Evolutionary conservation across 345 rosid genomes (phyloP).

Genomic region (Eucalyptus erythrocorys): DNA sequence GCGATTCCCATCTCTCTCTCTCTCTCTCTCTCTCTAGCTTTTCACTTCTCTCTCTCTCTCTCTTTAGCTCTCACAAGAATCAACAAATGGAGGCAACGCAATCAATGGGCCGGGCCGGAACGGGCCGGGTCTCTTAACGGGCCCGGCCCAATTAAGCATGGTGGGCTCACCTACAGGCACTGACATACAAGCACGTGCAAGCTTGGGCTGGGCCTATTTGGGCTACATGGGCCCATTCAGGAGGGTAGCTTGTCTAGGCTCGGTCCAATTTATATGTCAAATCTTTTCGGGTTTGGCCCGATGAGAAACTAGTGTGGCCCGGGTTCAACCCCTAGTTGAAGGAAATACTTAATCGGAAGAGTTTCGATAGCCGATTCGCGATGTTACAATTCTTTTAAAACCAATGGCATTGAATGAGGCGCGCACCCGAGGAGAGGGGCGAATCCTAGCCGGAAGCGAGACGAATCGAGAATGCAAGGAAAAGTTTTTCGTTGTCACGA

Average conservation of each 20-base stretch:
- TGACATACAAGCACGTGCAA: not conserved
- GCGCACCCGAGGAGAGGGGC: too few relatives aligned
- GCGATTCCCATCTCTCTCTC: constrained; percentile 31
- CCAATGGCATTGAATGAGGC: too few relatives aligned
- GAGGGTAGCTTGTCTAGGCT: not conserved
- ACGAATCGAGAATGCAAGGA: too few relatives aligned
- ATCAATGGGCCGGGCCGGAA: not conserved
- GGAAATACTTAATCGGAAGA: not conserved
- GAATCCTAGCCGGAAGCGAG: too few relatives aligned
- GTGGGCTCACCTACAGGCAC: not conserved
- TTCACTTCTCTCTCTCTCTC: not conserved
- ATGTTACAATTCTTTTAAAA: too few relatives aligned
- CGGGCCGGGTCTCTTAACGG: not conserved
- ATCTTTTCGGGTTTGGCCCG: not conserved
- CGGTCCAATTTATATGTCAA: not conserved
- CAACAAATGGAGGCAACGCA: not conserved
- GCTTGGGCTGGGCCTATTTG: not conserved
- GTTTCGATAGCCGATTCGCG: not conserved
- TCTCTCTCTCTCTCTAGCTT: not conserved
- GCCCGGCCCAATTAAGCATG: not conserved
- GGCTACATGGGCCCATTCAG: not conserved
- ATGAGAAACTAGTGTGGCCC: not conserved
- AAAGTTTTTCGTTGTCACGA: too few relatives aligned
- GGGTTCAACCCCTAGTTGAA: not conserved
- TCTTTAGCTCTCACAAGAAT: not conserved